Evolutionary conservation across 2,329 filamentous ascomycete species (phyloP).

Genomic region (Fusarium buxicola): DNA sequence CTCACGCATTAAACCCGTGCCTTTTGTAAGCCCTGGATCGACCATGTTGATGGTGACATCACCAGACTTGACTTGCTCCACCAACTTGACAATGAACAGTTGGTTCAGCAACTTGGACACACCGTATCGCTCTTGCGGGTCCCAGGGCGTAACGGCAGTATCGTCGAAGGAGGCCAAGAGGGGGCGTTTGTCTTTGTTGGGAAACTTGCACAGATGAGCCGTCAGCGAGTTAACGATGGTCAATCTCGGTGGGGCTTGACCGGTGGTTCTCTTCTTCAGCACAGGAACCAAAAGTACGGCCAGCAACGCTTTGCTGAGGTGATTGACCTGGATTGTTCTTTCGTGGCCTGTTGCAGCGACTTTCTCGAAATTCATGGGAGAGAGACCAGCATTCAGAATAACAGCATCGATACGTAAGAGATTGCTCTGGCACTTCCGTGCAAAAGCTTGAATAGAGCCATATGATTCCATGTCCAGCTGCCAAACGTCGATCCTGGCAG

Average conservation of each 20-base stretch:
- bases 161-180: constrained; percentile 47
- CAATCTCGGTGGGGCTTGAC: constrained; percentile 31
- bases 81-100: constrained; percentile 54
- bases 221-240: constrained; percentile 48
- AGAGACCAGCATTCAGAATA: constrained; percentile 52
- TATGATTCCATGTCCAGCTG: constrained; percentile 44
- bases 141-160: constrained; percentile 34
- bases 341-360: constrained; percentile 46
- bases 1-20: constrained; percentile 40
- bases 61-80: constrained; percentile 48
- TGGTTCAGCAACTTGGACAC: constrained; percentile 49
- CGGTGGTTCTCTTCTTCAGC: constrained; percentile 20
- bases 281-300: constrained; percentile 44
- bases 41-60: constrained; percentile 53
- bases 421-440: constrained; percentile 14
- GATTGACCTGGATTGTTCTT: constrained; percentile 49
- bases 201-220: constrained; percentile 44
- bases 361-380: constrained; percentile 27
- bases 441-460: constrained; percentile 39
- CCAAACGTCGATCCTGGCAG: constrained; percentile 42
- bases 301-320: constrained; percentile 48
- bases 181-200: constrained; percentile 40
- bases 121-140: constrained; percentile 43
- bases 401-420: constrained; percentile 41
- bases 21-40: constrained; percentile 49